phyloP scores from a whole-genome alignment of 2,329 filamentous ascomycete species.

The Beauveria bassiana region DNA sequence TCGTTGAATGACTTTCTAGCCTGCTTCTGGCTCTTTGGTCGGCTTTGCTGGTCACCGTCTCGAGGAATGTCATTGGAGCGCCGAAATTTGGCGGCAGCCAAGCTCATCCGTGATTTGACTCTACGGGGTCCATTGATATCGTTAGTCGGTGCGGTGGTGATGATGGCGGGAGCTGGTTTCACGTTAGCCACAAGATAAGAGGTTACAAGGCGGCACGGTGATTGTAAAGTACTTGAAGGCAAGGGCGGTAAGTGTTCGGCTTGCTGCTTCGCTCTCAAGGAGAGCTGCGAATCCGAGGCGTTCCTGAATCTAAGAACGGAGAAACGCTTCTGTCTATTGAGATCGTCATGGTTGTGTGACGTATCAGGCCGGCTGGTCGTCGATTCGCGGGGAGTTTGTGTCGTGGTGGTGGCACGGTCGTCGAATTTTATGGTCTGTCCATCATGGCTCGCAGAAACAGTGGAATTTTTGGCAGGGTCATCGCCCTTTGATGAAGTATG shows the following conservation, averaged over 20 bases:
- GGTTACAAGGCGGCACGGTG: conserved; percentile 11
- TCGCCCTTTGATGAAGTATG: neutral
- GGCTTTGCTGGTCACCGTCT: conserved; percentile 12
- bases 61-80: conserved; percentile 41
- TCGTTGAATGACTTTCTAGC: conserved; percentile 38
- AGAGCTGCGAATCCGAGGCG: conserved; percentile 86
- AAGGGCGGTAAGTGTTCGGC: conserved; percentile 48
- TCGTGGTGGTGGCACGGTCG: conserved; percentile 16
- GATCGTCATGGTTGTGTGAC: conserved; percentile 47
- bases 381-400: conserved; percentile 18
- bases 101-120: conserved; percentile 47
- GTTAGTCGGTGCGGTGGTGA: conserved; percentile 82
- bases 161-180: conserved; percentile 60
- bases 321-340: conserved; percentile 51
- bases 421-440: conserved; percentile 6
- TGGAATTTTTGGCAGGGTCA: neutral
- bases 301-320: conserved; percentile 78
- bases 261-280: conserved; percentile 65
- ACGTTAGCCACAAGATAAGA: conserved; percentile 18
- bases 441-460: conserved; percentile 8
- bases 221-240: conserved; percentile 43
- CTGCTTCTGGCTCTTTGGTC: conserved; percentile 12
- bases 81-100: conserved; percentile 44
- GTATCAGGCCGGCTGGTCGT: conserved; percentile 32
- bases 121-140: conserved; percentile 47